phyloP scores from a whole-genome alignment of 192 early-diverging fungal genomes.

The Pilobolus umbonatus region DNA sequence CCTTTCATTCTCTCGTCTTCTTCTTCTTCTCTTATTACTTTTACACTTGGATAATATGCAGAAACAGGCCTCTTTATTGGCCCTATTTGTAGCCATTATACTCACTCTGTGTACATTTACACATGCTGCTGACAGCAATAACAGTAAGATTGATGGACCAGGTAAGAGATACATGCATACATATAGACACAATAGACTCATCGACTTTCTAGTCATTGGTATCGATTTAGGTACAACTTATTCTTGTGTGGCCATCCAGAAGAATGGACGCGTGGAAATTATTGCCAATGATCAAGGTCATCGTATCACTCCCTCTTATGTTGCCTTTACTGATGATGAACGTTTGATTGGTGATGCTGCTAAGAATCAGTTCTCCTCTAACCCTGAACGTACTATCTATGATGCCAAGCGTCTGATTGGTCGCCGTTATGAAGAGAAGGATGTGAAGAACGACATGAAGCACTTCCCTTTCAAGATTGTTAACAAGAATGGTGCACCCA shows the following conservation, averaged over 20 bases:
- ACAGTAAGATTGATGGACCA: constrained; percentile 23
- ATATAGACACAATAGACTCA: not conserved
- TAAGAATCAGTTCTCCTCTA: constrained; percentile 86
- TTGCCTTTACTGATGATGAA: constrained; percentile 86
- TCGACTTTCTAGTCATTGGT: constrained; percentile 26
- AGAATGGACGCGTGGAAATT: constrained; percentile 60
- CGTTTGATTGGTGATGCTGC: constrained; percentile 89
- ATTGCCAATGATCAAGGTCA: constrained; percentile 92
- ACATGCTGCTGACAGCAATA: constrained; percentile 15
- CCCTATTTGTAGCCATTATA: constrained; percentile 24
- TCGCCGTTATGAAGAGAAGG: constrained; percentile 76
- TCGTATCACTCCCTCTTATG: constrained; percentile 92
- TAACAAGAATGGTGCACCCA: constrained; percentile 70
- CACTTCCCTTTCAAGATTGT: constrained; percentile 86
- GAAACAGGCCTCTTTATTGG: constrained; percentile 23
- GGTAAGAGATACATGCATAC: constrained; percentile 12
- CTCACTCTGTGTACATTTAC: constrained; percentile 12
- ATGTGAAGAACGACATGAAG: constrained; percentile 88
- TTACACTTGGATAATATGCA: constrained; percentile 8
- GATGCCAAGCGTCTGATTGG: constrained; percentile 91
- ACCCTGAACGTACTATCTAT: constrained; percentile 87
- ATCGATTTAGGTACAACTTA: constrained; percentile 49
- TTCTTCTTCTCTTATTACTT: constrained; percentile 5
- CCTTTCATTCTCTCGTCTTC: constrained; percentile 6
- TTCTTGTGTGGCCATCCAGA: constrained; percentile 36